A percentile compares a stretch with the other conserved stretches of the same genome.
Evolutionary conservation across 2,329 filamentous ascomycete genomes (phyloP).

Genomic region (Karstenula rhodostoma): DNA sequence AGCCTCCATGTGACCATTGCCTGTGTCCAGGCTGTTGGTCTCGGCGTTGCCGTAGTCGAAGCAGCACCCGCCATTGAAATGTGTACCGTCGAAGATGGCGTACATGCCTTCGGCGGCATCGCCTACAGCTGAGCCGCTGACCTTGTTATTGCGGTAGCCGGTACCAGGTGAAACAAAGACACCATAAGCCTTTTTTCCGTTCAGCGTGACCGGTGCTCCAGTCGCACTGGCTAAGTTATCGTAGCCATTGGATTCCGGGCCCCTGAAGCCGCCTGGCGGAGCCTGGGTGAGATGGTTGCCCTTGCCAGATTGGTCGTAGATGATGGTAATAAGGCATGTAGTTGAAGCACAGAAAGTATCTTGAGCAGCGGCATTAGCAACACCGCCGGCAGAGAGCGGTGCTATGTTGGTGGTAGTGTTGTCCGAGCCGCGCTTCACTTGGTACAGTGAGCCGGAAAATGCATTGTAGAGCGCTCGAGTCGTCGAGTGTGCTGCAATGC

Average conservation of each 20-base stretch:
- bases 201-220: conserved; percentile 68
- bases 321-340: conserved; percentile 69
- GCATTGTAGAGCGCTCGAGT: conserved; percentile 67
- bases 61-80: conserved; percentile 66
- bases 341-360: conserved; percentile 68
- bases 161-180: conserved; percentile 69
- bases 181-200: conserved; percentile 69
- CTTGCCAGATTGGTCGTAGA: conserved; percentile 71
- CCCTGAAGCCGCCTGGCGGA: conserved; percentile 64
- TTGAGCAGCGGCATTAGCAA: conserved; percentile 68
- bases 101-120: conserved; percentile 69
- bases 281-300: conserved; percentile 71
- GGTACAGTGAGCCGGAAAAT: conserved; percentile 65
- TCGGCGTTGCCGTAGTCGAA: conserved; percentile 57
- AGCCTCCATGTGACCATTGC: conserved; percentile 73
- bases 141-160: conserved; percentile 68
- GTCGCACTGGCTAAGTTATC: conserved; percentile 68
- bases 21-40: conserved; percentile 55
- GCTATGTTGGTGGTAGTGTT: conserved; percentile 57
- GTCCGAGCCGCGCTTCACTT: conserved; percentile 66
- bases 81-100: conserved; percentile 66
- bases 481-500: conserved; percentile 71
- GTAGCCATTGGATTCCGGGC: conserved; percentile 64
- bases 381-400: conserved; percentile 65
- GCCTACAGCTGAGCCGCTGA: conserved; percentile 61